A percentile compares a stretch with the other conserved stretches of the same genome.
Conservation (phyloP, 148 eudicot genomes). For the Cornus kousa region DNA sequence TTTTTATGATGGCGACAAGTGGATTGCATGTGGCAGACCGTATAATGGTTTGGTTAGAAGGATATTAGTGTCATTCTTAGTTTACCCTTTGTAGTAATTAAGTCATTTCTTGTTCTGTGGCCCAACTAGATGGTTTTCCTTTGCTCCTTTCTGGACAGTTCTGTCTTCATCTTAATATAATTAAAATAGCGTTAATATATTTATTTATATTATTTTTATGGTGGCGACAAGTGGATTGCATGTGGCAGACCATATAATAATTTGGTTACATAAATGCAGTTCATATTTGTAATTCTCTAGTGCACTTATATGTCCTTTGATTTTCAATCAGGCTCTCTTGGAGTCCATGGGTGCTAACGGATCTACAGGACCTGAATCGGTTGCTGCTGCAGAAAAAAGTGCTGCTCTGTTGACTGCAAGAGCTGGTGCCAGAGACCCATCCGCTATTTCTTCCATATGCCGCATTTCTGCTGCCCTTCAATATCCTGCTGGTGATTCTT, state of each 20-base stretch:
- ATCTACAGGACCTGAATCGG: conserved; percentile 82
- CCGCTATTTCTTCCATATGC: conserved; percentile 95
- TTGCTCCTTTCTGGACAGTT: neutral
- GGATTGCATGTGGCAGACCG: neutral
- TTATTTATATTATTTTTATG: no score
- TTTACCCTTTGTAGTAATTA: neutral
- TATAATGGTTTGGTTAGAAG: neutral
- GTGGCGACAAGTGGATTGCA: no score
- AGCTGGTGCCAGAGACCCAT: conserved; percentile 99
- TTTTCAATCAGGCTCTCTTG: conserved; percentile 63
- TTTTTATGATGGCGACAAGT: no score
- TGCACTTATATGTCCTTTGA: neutral
- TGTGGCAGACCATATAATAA: neutral
- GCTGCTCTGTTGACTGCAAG: conserved; percentile 92
- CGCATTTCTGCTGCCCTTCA: conserved; percentile 97
- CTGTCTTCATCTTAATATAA: neutral
- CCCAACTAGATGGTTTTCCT: neutral
- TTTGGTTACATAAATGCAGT: neutral
- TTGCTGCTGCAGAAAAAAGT: conserved; percentile 82
- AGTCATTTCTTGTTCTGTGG: neutral
- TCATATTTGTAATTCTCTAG: neutral
- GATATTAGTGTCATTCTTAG: neutral
- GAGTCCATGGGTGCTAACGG: conserved; percentile 88
- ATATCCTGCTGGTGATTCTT: conserved; percentile 75
- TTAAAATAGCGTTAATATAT: no score